These are phyloP conservation scores for Penicillium taxi DNA, from an alignment of 495 filamentous ascomycete species.

Conservation along the genomic window DNA sequence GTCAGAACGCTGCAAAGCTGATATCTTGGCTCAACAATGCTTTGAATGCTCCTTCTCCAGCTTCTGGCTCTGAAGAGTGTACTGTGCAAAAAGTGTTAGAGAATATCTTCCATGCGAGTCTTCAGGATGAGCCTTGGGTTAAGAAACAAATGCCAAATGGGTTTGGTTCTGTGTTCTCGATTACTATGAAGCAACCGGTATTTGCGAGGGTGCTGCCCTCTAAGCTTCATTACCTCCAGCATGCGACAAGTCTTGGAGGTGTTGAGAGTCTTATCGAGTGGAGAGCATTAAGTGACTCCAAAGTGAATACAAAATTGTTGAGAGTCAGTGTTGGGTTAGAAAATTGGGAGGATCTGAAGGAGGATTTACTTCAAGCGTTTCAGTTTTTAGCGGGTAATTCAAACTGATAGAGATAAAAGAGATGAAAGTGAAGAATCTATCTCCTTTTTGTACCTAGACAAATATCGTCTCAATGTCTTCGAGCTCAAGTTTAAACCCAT, in stretches of 20 bases:
- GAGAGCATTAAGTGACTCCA: conserved; percentile 65
- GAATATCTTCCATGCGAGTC: conserved; percentile 61
- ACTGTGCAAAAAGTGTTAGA: conserved; percentile 43
- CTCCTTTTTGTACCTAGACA: no score
- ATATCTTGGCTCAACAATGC: conserved; percentile 57
- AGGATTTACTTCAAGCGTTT: conserved; percentile 64
- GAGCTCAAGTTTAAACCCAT: conserved; percentile 21
- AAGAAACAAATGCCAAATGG: conserved; percentile 79
- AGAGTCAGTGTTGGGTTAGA: conserved; percentile 76
- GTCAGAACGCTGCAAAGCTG: conserved; percentile 51
- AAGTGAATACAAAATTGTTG: conserved; percentile 59
- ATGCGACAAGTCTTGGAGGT: conserved; percentile 83
- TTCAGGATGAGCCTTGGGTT: conserved; percentile 67
- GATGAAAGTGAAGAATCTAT: neutral
- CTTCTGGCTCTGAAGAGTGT: conserved; percentile 20
- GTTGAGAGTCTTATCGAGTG: conserved; percentile 75
- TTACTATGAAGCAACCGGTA: conserved; percentile 48
- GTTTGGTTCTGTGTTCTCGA: conserved; percentile 73
- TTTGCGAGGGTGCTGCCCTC: conserved; percentile 61
- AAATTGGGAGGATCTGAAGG: conserved; percentile 65
- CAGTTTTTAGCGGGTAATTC: conserved; percentile 2
- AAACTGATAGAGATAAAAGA: neutral
- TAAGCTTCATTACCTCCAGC: conserved; percentile 70
- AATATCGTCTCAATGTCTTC: no score
- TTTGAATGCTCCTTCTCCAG: conserved; percentile 21